These are phyloP conservation scores for Bjerkandera adusta DNA, from an alignment of 1,284 basidiomycete species.

Conservation along the genomic window DNA sequence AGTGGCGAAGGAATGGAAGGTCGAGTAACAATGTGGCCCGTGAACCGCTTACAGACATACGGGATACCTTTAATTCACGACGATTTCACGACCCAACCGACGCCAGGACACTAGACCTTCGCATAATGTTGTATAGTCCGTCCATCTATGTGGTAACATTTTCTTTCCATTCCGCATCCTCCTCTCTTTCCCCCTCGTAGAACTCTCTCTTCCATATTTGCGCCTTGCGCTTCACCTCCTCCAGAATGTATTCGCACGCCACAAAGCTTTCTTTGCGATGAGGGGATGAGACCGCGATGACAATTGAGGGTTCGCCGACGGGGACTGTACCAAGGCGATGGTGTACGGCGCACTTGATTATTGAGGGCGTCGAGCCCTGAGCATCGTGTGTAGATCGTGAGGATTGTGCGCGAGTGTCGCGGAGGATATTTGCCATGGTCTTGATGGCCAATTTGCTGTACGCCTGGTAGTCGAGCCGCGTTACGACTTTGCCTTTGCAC, in stretches of 20 bases:
- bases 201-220: slow-evolving; percentile 92
- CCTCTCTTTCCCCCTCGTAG: slow-evolving; percentile 65
- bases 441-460: slow-evolving; percentile 83
- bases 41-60: too few relatives aligned
- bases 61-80: too few relatives aligned
- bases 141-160: slow-evolving; percentile 37
- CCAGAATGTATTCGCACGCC: slow-evolving; percentile 79
- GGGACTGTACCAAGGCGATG: slow-evolving; percentile 82
- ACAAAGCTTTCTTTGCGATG: slow-evolving; percentile 81
- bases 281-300: slow-evolving; percentile 84
- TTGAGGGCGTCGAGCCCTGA: slow-evolving; percentile 28
- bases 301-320: slow-evolving; percentile 79
- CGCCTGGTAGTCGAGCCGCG: slow-evolving; percentile 77
- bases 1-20: slow-evolving; percentile 72
- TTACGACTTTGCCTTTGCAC: slow-evolving; percentile 63
- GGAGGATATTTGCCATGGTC: slow-evolving; percentile 66
- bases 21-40: too few relatives aligned
- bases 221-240: slow-evolving; percentile 78
- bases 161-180: slow-evolving; percentile 72
- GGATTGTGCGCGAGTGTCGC: slow-evolving; percentile 40
- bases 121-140: too few relatives aligned
- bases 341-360: slow-evolving; percentile 59
- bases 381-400: slow-evolving; percentile 44
- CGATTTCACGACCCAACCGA: too few relatives aligned
- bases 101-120: too few relatives aligned